Base-by-base conservation (phyloP, 2,329 filamentous ascomycete genomes). In the Colletotrichum phormii region DNA sequence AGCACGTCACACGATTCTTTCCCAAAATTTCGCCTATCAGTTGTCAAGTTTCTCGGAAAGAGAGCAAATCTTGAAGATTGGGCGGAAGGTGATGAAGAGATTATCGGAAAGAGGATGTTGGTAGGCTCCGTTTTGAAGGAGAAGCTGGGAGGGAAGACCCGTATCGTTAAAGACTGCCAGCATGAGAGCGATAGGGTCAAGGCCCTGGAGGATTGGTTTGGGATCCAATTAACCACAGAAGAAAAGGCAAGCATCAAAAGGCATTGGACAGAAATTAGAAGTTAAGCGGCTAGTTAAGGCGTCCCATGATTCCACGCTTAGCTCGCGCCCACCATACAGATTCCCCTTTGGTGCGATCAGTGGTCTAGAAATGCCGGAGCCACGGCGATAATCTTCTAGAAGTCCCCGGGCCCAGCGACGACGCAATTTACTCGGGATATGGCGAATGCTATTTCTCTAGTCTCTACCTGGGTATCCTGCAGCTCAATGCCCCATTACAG, bases 21-120 rank as follows among this genome's bases (percentile, higher is more conserved):
- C 78, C 92, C 93, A 79, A 88, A 86, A 12, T 82, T 84, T 67
- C 85, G 78, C 3, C 80, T 92, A 46, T 78, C 92, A 24, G 86
- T 88, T 68, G 83, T 86, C 64, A 87, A 84, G 79, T 90, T 91
- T 80, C 81, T 92, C 72, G 77, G 89, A 68, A 81, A 58, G 74
- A 82, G 64, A 71, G 84, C 62, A 72, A 83, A 81, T n/a, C 81
- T 79, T 4, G 81, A 89, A 58, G 81, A 84, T 49, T 15, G 49
- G 12, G 18, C n/a, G 7, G 46, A 60, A 51, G 82, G 83, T 3
- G 82, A 84, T 0, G 79, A 82, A 12, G 81, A 84, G 74, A 83
- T 90, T 59, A 81, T 85, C 31, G 90, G 89, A 2, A 87, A 89
- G 77, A 79, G 87, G 66, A 86, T 89, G 79, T 77, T 92, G 74